Evolutionary conservation across 345 rosid species (phyloP).

Genomic region (Zanthoxylum bungeanum): DNA sequence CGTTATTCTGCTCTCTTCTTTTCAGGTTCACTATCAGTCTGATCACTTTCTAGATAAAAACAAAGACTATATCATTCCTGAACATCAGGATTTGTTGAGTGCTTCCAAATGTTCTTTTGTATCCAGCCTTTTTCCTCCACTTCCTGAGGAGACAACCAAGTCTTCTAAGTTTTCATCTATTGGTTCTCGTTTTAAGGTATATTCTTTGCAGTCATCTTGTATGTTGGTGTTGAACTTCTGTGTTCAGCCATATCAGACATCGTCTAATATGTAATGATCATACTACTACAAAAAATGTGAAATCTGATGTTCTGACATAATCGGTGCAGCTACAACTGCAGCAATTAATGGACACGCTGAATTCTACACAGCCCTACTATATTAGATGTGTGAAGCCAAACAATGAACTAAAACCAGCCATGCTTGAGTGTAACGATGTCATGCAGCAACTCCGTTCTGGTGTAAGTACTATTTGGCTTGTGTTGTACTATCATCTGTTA

Average conservation of each 20-base stretch:
- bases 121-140: constrained; percentile 64
- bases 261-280: constrained; percentile 1
- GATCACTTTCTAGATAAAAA: constrained; percentile 92
- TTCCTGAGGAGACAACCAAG: constrained; percentile 64
- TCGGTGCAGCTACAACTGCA: constrained; percentile 85
- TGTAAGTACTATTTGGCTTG: constrained; percentile 44
- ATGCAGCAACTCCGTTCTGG: constrained; percentile 90
- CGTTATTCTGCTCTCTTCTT: constrained; percentile 24
- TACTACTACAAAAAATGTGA: background rate
- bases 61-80: constrained; percentile 91
- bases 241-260: constrained; percentile 11
- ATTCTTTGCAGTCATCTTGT: constrained; percentile 11
- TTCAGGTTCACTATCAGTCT: constrained; percentile 89
- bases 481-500: constrained; percentile 1
- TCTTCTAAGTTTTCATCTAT: constrained; percentile 84
- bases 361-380: constrained; percentile 85
- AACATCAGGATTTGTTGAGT: constrained; percentile 89
- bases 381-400: constrained; percentile 96
- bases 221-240: constrained; percentile 2
- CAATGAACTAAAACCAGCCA: constrained; percentile 48
- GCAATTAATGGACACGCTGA: constrained; percentile 85
- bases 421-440: constrained; percentile 60
- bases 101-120: constrained; percentile 77
- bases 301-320: constrained; percentile 22
- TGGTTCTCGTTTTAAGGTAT: constrained; percentile 87